A percentile compares a stretch with the other conserved stretches of the same genome.
Evolutionary conservation across 768 basidiomycete genomes (phyloP).

Genomic region (Kwoniella botswanensis): DNA sequence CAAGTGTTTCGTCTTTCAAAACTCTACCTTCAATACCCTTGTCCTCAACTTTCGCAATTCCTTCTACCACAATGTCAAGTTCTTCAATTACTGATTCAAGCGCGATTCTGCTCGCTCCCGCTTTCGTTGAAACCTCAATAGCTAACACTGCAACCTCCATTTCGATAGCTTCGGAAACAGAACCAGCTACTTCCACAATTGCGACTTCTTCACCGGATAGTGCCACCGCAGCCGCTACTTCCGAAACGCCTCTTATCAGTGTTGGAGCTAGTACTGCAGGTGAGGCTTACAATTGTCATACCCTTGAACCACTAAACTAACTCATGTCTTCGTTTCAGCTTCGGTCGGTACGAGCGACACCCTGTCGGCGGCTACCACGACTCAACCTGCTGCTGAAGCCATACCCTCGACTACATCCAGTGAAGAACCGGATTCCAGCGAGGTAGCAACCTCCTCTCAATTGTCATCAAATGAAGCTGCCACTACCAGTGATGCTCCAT

Average conservation of each 20-base stretch:
- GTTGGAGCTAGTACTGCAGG: not conserved
- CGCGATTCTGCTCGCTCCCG: not conserved
- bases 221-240: not conserved
- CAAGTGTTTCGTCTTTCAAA: not conserved
- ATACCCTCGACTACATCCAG: not conserved
- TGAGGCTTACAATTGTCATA: not conserved
- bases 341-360: not conserved
- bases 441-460: not conserved
- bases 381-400: slow-evolving; percentile 6
- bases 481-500: not conserved
- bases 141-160: slow-evolving; percentile 6
- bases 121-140: not conserved
- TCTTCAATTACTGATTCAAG: slow-evolving; percentile 1
- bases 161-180: slow-evolving; percentile 6
- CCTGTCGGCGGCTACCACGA: not conserved
- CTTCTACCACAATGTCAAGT: slow-evolving; percentile 6
- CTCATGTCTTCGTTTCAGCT: not conserved
- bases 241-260: not conserved
- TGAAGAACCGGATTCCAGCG: not conserved
- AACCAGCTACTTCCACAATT: not conserved
- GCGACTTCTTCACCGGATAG: not conserved
- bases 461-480: not conserved
- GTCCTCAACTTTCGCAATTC: not conserved
- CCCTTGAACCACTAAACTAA: not conserved
- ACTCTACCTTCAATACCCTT: not conserved